Base-by-base conservation (phyloP, 73 alveolate species). In the Stentor coeruleus region DNA sequence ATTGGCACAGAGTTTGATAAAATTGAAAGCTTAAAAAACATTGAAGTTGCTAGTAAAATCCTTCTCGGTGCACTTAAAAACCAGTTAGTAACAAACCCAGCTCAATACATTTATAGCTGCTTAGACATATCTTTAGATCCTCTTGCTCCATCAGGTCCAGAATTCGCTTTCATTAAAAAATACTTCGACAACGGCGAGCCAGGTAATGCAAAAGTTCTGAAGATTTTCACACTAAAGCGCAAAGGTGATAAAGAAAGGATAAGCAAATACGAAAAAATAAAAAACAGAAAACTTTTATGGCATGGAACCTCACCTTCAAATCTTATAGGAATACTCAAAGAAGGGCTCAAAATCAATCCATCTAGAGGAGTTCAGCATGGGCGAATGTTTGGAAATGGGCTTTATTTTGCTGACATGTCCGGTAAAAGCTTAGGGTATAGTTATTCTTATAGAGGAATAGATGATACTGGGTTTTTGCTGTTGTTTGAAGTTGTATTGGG, bases 231-330 rank as follows among this genome's bases (percentile, higher is more conserved):
- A 39, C 89, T 96, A 0, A 90, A 89, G 14, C 90, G 96, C 85
- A 86, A 86, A 77, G 96, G 92, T 0, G 98, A 96, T 82, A 86
- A 86, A 38, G 95, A 89, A 74, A 76, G 81, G 4, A 90, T 96
- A 20, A 87, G 84, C 49, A 58, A 81, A 74, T 91, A 58, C 74
- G 55, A 91, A 42, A 76, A 89, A 59, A 55, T 93, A 31, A 84
- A 85, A 3, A 91, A 94, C 74, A 90, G 94, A 81, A 87, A 81
- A 87, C 85, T 96, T 38, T 85, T 96, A 59, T 96, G 96, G 94
- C 99, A 96, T 86, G 99, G 99, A 3, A 88, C 98, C 4, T 87
- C 89, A 59, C 88, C 93, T 30, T 91, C 95, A 74, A 96, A 96
- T 85, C 85, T 89, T 82, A 74, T 95, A 28, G 98, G 99, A 3